phyloP scores from a whole-genome alignment of 169 alveolate genomes.

The Plasmodium malariae region DNA sequence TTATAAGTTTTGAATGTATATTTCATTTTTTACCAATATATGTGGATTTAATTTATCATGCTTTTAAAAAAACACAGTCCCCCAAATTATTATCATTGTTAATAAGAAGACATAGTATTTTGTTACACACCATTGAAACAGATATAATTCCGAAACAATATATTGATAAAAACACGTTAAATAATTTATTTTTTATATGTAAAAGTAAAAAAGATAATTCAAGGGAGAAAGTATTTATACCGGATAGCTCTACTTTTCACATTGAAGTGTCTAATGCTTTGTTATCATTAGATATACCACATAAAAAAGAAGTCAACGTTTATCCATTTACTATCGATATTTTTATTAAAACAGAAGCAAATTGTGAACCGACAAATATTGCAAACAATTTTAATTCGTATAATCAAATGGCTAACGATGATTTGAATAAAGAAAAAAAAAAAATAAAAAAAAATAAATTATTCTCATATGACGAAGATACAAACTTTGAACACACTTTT shows the following conservation, averaged over 20 bases:
- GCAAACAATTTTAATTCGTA: neutral
- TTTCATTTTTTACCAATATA: conserved; percentile 66
- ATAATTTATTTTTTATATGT: conserved; percentile 58
- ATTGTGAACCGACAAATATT: neutral
- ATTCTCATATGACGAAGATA: conserved; percentile 13
- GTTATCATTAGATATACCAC: conserved; percentile 83
- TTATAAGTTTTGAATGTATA: conserved; percentile 49
- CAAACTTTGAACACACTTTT: conserved; percentile 70
- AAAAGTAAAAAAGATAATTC: conserved; percentile 74
- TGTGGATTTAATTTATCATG: conserved; percentile 55
- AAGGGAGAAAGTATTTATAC: conserved; percentile 78
- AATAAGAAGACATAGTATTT: conserved; percentile 70
- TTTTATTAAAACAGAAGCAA: conserved; percentile 81
- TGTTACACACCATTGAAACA: conserved; percentile 66
- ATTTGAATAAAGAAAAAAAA: neutral
- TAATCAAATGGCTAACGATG: neutral
- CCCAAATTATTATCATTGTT: conserved; percentile 56
- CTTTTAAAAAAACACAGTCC: conserved; percentile 73
- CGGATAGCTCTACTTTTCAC: conserved; percentile 88
- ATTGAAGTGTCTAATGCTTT: conserved; percentile 86
- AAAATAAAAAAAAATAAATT: neutral
- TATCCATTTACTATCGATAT: conserved; percentile 87
- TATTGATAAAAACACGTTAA: conserved; percentile 25
- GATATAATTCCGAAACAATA: conserved; percentile 70
- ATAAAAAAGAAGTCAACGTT: conserved; percentile 83